Percentiles rank a stretch among this genome's conserved stretches.
Evolutionary conservation across 768 basidiomycete genomes (phyloP).

Genomic region (Hypholoma sublateritium): DNA sequence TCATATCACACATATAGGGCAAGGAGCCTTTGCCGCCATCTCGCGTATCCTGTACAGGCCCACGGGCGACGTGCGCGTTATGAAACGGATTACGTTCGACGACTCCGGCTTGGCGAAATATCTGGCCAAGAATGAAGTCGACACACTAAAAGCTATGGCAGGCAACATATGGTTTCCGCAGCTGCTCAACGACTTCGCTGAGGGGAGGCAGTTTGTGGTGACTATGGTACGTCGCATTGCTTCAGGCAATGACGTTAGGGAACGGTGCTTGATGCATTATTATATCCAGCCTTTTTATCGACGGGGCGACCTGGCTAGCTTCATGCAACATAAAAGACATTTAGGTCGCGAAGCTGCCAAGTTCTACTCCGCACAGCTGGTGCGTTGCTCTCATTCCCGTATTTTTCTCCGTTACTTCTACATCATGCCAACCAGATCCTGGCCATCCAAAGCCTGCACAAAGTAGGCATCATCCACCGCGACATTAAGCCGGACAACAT

Average conservation of each 20-base stretch:
- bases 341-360: slow-evolving; percentile 22
- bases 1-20: slow-evolving; percentile 23
- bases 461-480: slow-evolving; percentile 32
- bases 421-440: slow-evolving; percentile 21
- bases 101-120: slow-evolving; percentile 23
- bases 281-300: slow-evolving; percentile 22
- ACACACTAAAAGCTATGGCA: slow-evolving; percentile 21
- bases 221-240: slow-evolving; percentile 19
- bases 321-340: slow-evolving; percentile 23
- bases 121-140: slow-evolving; percentile 22
- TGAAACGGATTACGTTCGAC: slow-evolving; percentile 26
- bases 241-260: background rate
- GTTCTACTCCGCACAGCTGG: slow-evolving; percentile 30
- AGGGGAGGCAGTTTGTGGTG: slow-evolving; percentile 22
- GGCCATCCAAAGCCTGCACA: slow-evolving; percentile 31
- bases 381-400: slow-evolving; percentile 4
- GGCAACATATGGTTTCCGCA: slow-evolving; percentile 24
- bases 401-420: background rate
- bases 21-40: slow-evolving; percentile 25
- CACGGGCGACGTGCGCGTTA: slow-evolving; percentile 21
- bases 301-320: slow-evolving; percentile 22
- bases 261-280: background rate
- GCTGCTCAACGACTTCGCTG: slow-evolving; percentile 22
- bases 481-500: slow-evolving; percentile 38
- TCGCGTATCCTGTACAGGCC: slow-evolving; percentile 23